Evolutionary conservation across 805 yeast genomes (phyloP), one percentile per base, ranked within the genome.

Genomic region (Cyberlindnera japonica): DNA sequence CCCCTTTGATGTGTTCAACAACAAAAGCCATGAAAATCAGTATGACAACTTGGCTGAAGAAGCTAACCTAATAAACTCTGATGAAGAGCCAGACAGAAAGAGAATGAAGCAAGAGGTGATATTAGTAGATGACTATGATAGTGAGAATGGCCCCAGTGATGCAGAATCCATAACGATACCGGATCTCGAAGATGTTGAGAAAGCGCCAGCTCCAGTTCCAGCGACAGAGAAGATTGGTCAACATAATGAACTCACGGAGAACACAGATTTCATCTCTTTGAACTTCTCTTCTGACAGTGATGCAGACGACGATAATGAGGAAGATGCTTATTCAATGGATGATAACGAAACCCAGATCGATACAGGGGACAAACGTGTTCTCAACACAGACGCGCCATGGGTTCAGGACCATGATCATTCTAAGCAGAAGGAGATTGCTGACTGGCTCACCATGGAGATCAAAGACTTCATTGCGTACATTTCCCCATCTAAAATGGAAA

Each of bases 371-470:
- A 43, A 37, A 34, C 28, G 43, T n/a, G 37, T 40, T 3, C 41
- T 48, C 9, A 59, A 61, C 33, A 47, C 49, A 0, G 68, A 62
- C 37, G 63, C 55, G 45, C 95, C 95, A 0, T 88, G 96, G 96
- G 72, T 85, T 18, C 69, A 78, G 39, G 77, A 81, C 45, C 84
- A 81, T 49, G 91, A 86, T 51, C 95, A 86, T 56, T 77, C 87
- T 1, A 75, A 68, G 38, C 89, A 83, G 57, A 72, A 74, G 48
- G 95, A 85, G 51, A 77, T 89, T 24, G 81, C 90, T 1, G 90
- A 83, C 51, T 88, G 96, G 93, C 69, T 91, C 17, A 83, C 93
- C 4, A 69, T 74, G 62, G 98, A 91, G 59, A 85, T 91, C 47
- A 75, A 74, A 48, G 95, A 88, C 56, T 91, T 88, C 59, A 83